Base-by-base conservation (phyloP, 2,329 filamentous ascomycete genomes). In the Canariomyces notabilis region DNA sequence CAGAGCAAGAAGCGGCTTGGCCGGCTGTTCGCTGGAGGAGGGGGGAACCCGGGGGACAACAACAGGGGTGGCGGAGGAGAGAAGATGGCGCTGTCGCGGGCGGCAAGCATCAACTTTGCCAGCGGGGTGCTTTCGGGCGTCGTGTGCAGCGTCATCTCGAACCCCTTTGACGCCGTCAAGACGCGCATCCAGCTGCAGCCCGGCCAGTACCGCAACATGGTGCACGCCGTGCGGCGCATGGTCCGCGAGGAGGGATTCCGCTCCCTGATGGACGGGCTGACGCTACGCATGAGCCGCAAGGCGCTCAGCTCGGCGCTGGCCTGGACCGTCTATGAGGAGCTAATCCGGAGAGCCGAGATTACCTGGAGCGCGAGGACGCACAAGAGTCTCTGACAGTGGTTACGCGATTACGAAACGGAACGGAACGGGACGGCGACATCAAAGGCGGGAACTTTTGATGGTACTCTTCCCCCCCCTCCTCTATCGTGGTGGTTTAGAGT, bases 121-220 rank as follows among this genome's bases (percentile, higher is more conserved):
- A 91, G 88, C 0, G 91, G 87, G 11, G 81, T 88, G 3, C 61
- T 90, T 4, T 89, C 91, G 3, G 91, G 89, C 1, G 85, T 83
- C 1, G 70, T 87, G 22, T 94, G 89, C 45, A 96, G 90, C 1
- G 83, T 85, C 4, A 75, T 97, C 31, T 96, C 93, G 7, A 98
- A 98, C 64, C 93, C 93, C 0, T 97, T 97, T 60, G 93, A 98
- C 67, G 89, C 89, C 1, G 83, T 97, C 65, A 98, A 98, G 72
- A 98, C 93, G 18, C 75, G 93, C 40, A 82, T 98, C 57, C 93
- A 98, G 69, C 74, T 98, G 26, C 87, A 94, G 71, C 93, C 93
- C 3, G 74, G 73, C 6, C 76, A 79, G 47, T 98, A 97, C 62
- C 75, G 76, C 26, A 96, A 97, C 60, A 87, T 91, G 76, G 66